Percentiles rank a stretch among this genome's conserved stretches.
These are phyloP conservation scores for Coleophoma cylindrospora DNA, from an alignment of 2,329 filamentous ascomycete genomes.

Conservation along the genomic window DNA sequence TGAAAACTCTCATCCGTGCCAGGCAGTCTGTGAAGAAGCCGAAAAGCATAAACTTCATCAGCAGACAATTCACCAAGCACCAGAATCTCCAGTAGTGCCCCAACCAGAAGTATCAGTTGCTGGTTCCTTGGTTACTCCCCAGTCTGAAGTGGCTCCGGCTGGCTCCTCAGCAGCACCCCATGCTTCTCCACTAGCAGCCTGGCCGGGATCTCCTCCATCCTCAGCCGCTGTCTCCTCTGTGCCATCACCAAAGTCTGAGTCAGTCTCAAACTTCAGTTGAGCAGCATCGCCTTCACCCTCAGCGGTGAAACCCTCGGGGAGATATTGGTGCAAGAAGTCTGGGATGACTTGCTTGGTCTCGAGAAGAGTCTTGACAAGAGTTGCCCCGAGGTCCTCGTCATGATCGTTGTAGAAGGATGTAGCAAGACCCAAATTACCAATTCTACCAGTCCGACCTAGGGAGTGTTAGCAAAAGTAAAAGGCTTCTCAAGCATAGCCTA, in stretches of 20 bases:
- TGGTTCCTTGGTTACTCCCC: background rate
- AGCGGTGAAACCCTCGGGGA: constrained; percentile 45
- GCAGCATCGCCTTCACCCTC: constrained; percentile 20
- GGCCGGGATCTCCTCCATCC: constrained; percentile 6
- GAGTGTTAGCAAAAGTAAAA: constrained; percentile 8
- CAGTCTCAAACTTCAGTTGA: constrained; percentile 20
- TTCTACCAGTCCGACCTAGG: constrained; percentile 83
- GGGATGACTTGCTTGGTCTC: constrained; percentile 77
- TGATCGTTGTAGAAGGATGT: constrained; percentile 83
- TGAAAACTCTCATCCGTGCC: background rate
- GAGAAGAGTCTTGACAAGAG: constrained; percentile 74
- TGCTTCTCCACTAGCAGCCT: constrained; percentile 8
- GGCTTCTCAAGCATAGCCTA: constrained; percentile 34
- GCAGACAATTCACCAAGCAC: background rate
- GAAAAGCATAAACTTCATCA: background rate
- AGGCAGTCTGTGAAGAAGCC: too few relatives aligned
- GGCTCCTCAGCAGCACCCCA: constrained; percentile 1
- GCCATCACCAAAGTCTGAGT: constrained; percentile 16
- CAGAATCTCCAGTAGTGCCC: background rate
- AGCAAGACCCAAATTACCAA: constrained; percentile 80
- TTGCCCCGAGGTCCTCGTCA: constrained; percentile 67
- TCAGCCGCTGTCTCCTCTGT: constrained; percentile 6
- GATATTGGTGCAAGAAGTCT: constrained; percentile 67
- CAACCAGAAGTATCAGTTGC: background rate
- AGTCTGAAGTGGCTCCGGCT: background rate